These are phyloP conservation scores for Boletus vermiculosoides DNA, from an alignment of 768 basidiomycete species.

Conservation along the genomic window DNA sequence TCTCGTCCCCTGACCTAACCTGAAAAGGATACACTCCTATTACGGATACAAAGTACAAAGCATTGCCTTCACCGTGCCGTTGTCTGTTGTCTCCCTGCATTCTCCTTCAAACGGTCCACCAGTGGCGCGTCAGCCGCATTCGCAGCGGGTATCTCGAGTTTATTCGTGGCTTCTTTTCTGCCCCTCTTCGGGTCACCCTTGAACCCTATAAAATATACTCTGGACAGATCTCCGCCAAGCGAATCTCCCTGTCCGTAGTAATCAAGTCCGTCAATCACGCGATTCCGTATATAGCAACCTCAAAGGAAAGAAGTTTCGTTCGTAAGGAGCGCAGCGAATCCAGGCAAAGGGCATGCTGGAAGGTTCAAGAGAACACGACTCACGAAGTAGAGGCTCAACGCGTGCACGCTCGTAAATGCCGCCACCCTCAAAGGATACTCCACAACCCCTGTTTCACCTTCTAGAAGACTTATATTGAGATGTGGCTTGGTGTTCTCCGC, in stretches of 20 bases:
- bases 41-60: background rate
- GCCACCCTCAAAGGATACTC: slow-evolving; percentile 80
- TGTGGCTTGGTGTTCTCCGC: slow-evolving; percentile 69
- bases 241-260: slow-evolving; percentile 55
- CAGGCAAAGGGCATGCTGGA: slow-evolving; percentile 19
- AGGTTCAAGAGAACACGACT: slow-evolving; percentile 33
- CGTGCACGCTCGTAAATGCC: slow-evolving; percentile 72
- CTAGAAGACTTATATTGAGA: slow-evolving; percentile 64
- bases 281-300: slow-evolving; percentile 22
- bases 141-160: slow-evolving; percentile 75
- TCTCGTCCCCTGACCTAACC: background rate
- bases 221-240: slow-evolving; percentile 58
- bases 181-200: slow-evolving; percentile 63
- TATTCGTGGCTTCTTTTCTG: slow-evolving; percentile 58
- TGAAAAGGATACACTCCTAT: slow-evolving; percentile 5
- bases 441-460: slow-evolving; percentile 64
- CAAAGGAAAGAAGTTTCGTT: slow-evolving; percentile 12
- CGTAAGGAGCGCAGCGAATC: background rate
- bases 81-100: slow-evolving; percentile 57
- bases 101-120: slow-evolving; percentile 58
- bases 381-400: slow-evolving; percentile 79
- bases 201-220: slow-evolving; percentile 82
- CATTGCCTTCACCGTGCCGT: slow-evolving; percentile 46
- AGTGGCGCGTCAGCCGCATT: slow-evolving; percentile 73
- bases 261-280: slow-evolving; percentile 15